Evolutionary conservation across 371 early-diverging fungal genomes (phyloP), one percentile per base, ranked within the genome.

Genomic region (Apophysomyces variabilis): DNA sequence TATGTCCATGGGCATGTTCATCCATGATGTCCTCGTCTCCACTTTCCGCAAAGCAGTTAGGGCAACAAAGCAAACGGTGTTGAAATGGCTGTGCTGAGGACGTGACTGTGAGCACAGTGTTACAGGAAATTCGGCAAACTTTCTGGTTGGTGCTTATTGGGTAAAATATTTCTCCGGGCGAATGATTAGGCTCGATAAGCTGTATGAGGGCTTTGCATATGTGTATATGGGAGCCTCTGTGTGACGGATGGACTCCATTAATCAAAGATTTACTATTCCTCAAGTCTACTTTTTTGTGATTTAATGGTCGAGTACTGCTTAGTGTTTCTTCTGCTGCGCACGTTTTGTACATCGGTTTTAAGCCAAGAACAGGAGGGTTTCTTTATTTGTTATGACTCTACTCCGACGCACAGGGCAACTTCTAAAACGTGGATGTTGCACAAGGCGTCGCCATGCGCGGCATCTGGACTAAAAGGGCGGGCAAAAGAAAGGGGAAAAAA

Each of bases 1-100:
- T 73, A 43, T 83, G 80, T 4, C 80, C 80, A 67, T 68, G 68
- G 4, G 73, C 71, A 64, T 78, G 71, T 66, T 57, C 65, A 26
- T 71, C 66, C 58, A 59, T 65, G 5, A 7, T 11, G 54, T 50
- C 9, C 9, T 50, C 41, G 32, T 26, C 32, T 26, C 32, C 32
- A 26, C 32, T 26, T 41, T 41, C 41, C 13, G 5, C 8, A 41
- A 8, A 41, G 13, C 8, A 41, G 11, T 50, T 26, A 26, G 21
- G 18, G 21, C 7, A 9, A 21, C 0, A 4, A 21, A 50, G 21
- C 16, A 26, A 21, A 9, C 21, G 9, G 11, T 18, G 21, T 4
- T 7, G 9, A 5, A 50, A 50, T n/a, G 5, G 8, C 21, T 50
- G 54, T 21, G 18, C n/a, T 13, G n/a, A n/a, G 11, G 47, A 47